Percentiles rank a stretch among this genome's conserved stretches.
Conservation (phyloP, 2,329 filamentous ascomycete genomes). For the Ambrosiella beaveri region DNA sequence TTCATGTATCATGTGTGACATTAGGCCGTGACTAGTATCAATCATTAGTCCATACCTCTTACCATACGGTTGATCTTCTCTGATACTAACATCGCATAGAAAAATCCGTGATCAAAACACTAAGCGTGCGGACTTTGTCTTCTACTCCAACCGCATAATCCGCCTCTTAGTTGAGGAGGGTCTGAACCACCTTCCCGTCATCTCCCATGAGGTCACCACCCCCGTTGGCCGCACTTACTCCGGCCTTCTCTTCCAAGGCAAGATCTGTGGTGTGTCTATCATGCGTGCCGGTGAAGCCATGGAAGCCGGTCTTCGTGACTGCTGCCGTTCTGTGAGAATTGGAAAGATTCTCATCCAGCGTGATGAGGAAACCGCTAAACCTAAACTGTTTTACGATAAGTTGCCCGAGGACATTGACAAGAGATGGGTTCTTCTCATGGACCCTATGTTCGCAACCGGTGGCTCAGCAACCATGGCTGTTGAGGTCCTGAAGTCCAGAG, state of each 20-base stretch:
- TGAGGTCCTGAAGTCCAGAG: conserved; percentile 73
- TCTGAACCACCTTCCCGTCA: conserved; percentile 84
- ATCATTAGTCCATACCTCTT: not conserved
- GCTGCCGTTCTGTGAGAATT: conserved; percentile 92
- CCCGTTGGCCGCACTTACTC: conserved; percentile 77
- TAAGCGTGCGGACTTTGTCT: conserved; percentile 89
- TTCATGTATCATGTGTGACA: not conserved
- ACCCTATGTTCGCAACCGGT: conserved; percentile 98
- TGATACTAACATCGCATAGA: conserved; percentile 27
- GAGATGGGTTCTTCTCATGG: conserved; percentile 81
- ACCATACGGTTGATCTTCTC: not conserved
- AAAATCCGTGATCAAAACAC: conserved; percentile 92
- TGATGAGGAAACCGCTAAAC: conserved; percentile 83
- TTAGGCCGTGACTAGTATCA: not conserved
- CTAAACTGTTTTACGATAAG: conserved; percentile 95
- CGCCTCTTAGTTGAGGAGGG: conserved; percentile 92
- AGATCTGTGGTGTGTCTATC: conserved; percentile 96
- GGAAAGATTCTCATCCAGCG: conserved; percentile 97
- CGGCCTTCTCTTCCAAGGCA: conserved; percentile 88
- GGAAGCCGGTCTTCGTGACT: conserved; percentile 92
- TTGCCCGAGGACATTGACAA: conserved; percentile 83
- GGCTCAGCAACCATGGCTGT: conserved; percentile 96
- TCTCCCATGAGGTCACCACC: conserved; percentile 76
- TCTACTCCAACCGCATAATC: conserved; percentile 97
- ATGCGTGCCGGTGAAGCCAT: conserved; percentile 97